Base-by-base conservation (phyloP, 2,329 filamentous ascomycete genomes). In the Pseudogymnoascus sp. region DNA sequence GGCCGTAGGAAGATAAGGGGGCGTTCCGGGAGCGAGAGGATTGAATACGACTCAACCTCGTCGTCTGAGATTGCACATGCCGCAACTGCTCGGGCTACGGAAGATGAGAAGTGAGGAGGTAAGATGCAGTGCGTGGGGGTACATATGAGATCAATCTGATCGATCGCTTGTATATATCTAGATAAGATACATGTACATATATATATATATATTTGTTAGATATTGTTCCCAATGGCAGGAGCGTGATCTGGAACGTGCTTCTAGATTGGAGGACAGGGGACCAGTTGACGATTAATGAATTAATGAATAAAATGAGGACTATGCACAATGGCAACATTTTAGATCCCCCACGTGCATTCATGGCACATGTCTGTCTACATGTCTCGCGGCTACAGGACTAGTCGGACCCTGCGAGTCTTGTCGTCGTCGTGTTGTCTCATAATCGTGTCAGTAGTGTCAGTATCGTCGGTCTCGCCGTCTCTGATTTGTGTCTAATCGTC, bases 181-280 rank as follows among this genome's bases (percentile, higher is more conserved):
- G 50, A 56, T 56, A 34, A 56, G 28, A 56, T 56, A 36, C 25
- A 36, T 36, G 50, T 56, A 53, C 31, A 53, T 50, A 53, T 56
- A 18, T 53, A 12, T 53, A 56, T 53, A 53, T 56, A 18, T 53
- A 12, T 53, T 21, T 56, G 46, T 14, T 16, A 53, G 46, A 53
- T 34, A 34, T 36, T 34, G 28, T 56, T 56, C 50, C 50, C 50
- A 56, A 56, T 56, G 8, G 28, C 28, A 56, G 28, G 28, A 34
- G 50, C 28, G 50, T 56, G 50, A 18, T 56, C 25, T 34, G 28
- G 50, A 31, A 56, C 50, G 50, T 56, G 50, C 12, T 18, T 56
- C 50, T 56, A 34, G 46, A 56, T 12, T 28, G 3, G n/a, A 16
- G 14, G 50, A 16, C 23, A 7, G 4, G 42, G 5, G 40, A 14